Evolutionary conservation across 495 filamentous ascomycete genomes (phyloP), one percentile per base, ranked within the genome.

Genomic region (Neurospora intermedia): DNA sequence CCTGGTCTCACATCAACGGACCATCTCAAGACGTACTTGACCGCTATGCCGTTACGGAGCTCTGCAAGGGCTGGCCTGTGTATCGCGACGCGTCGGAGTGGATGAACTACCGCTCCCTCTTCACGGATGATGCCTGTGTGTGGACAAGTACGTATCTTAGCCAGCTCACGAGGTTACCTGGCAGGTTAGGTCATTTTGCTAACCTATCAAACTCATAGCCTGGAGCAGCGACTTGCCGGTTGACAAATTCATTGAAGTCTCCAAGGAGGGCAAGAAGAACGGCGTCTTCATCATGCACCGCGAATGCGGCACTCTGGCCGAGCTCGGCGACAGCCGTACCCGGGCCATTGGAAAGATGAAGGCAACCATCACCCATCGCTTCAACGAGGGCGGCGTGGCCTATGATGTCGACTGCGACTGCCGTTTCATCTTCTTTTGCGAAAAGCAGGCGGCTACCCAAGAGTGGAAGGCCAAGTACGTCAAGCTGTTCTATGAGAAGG

Each of bases 281-380:
- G 89, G 88, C 48, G 88, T 87, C 39, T 91, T 90, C 81, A 90
- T 91, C 82, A 89, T 90, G 88, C 89, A 91, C 76, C 87, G 89
- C 71, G 84, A 86, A 79, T 89, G 89, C 78, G 88, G 89, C 38
- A 85, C 84, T 0, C 83, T 87, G 90, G 88, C 83, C 6, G 89
- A 91, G 73, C 85, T 91, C 69, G 83, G 79, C 42, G 73, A 79
- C 18, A 74, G 76, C 43, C 82, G 73, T 20, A 75, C 46, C 38
- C 87, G 89, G n/a, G 89, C 89, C n/a, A 85, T 91, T 8, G 88
- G 88, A 73, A 91, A 91, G 81, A 88, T 91, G 87, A 91, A 91
- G 79, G 89, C 89, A 2, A 90, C 88, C 54, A 91, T 91, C 79
- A 91, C 89, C 2, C 89, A 91, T 79, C 85, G 89, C 42, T 91